Conservation (phyloP, 1,284 basidiomycete genomes). For the Moesziomyces globuligerus region DNA sequence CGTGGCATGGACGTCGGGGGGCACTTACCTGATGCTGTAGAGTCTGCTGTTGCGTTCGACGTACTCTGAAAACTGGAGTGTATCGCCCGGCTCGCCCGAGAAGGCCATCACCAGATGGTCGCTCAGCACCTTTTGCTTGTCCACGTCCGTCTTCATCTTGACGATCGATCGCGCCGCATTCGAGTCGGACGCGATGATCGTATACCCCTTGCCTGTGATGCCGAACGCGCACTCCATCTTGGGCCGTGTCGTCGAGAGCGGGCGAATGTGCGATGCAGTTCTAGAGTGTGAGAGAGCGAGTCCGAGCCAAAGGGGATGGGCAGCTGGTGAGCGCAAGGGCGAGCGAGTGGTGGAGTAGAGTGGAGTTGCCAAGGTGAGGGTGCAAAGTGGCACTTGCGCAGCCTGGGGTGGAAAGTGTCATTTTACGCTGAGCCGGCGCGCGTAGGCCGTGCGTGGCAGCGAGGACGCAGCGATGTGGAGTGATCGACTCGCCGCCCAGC, state of each 20-base stretch:
- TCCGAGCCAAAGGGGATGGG: no score
- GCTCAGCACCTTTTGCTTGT: conserved; percentile 93
- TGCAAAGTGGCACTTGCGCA: conserved; percentile 2
- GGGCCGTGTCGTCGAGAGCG: not conserved
- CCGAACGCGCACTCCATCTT: conserved; percentile 71
- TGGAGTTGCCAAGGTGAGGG: not conserved
- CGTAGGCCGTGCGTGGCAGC: not conserved
- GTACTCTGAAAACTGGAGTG: conserved; percentile 94
- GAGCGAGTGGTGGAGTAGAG: not conserved
- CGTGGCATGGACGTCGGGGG: no score
- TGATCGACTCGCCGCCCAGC: conserved; percentile 29
- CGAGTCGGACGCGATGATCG: conserved; percentile 80
- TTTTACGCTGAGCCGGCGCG: no score
- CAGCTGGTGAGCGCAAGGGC: no score
- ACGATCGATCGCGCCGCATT: conserved; percentile 89
- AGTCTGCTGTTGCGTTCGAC: conserved; percentile 94
- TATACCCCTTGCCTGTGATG: conserved; percentile 68
- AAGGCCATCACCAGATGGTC: conserved; percentile 94
- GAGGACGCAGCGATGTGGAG: conserved; percentile 18
- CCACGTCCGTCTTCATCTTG: conserved; percentile 96
- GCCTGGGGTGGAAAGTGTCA: no score
- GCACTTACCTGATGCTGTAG: conserved; percentile 87
- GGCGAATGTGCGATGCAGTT: not conserved
- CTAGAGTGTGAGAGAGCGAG: not conserved
- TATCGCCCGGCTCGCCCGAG: conserved; percentile 93